These are phyloP conservation scores for Rhododendron mucronatum DNA, from an alignment of 148 eudicot species.

Conservation along the genomic window DNA sequence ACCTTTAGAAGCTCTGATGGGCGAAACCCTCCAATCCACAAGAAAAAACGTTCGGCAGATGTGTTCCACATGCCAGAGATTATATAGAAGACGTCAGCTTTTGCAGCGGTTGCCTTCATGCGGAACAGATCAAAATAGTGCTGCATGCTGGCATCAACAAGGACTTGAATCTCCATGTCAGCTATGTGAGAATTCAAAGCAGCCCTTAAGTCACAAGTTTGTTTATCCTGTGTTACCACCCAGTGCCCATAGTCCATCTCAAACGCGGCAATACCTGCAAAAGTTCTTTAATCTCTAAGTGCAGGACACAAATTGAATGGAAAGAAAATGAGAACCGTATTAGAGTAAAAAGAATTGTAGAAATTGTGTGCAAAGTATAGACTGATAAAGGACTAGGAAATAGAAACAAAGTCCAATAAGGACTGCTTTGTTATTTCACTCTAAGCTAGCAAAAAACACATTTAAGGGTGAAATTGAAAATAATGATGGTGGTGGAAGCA, in stretches of 20 bases:
- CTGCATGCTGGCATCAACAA: slow-evolving; percentile 60
- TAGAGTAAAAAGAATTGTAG: not conserved
- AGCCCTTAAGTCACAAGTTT: slow-evolving; percentile 44
- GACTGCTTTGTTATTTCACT: not conserved
- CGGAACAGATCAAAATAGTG: slow-evolving; percentile 72
- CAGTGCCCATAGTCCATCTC: slow-evolving; percentile 77
- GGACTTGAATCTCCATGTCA: slow-evolving; percentile 50
- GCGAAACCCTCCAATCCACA: slow-evolving; percentile 97
- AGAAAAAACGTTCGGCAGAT: slow-evolving; percentile 77
- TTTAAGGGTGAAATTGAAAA: not conserved
- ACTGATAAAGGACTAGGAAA: not conserved
- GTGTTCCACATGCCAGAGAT: slow-evolving; percentile 93
- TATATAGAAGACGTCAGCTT: slow-evolving; percentile 69
- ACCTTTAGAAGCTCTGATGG: slow-evolving; percentile 94
- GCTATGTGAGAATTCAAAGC: slow-evolving; percentile 44
- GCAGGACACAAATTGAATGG: not conserved
- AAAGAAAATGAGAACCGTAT: not conserved
- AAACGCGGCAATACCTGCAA: slow-evolving; percentile 67
- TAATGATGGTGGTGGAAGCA: not conserved
- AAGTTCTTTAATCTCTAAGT: not conserved
- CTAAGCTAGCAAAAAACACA: not conserved
- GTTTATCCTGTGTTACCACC: slow-evolving; percentile 76
- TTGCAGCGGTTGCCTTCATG: slow-evolving; percentile 72
- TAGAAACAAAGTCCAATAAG: not conserved
- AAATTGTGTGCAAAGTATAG: not conserved